Percentiles rank a stretch among this genome's conserved stretches.
Evolutionary conservation across 495 filamentous ascomycete species (phyloP).

Genomic region (Aspergillus baeticus): DNA sequence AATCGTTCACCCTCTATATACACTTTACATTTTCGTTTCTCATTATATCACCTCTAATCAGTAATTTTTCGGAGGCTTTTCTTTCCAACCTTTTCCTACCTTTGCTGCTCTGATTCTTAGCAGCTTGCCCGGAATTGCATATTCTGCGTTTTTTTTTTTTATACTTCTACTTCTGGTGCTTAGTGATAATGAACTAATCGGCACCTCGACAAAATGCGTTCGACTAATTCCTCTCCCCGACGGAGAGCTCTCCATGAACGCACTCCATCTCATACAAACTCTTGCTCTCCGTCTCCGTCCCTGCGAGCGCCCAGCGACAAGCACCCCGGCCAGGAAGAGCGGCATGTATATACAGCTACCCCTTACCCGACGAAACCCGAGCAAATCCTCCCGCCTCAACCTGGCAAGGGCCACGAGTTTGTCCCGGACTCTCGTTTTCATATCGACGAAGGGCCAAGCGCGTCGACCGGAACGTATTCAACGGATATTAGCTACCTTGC

Average conservation of each 20-base stretch:
- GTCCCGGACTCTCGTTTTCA: constrained; percentile 36
- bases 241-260: constrained; percentile 52
- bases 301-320: constrained; percentile 37
- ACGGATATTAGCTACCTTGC: constrained; percentile 28
- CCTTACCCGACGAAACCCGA: constrained; percentile 55
- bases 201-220: constrained; percentile 33
- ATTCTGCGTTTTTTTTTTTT: constrained; percentile 8
- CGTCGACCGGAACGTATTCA: constrained; percentile 23
- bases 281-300: constrained; percentile 35
- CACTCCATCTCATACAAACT: constrained; percentile 51
- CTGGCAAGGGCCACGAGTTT: constrained; percentile 42
- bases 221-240: constrained; percentile 28
- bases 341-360: constrained; percentile 41
- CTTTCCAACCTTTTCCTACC: constrained; percentile 12
- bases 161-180: constrained; percentile 11
- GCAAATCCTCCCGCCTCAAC: constrained; percentile 48
- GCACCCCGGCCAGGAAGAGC: constrained; percentile 33
- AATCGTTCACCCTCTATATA: constrained; percentile 11
- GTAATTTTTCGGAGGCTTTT: constrained; percentile 12
- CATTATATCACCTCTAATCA: constrained; percentile 11
- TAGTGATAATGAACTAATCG: constrained; percentile 36
- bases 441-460: constrained; percentile 22
- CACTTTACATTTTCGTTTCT: constrained; percentile 8
- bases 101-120: constrained; percentile 7
- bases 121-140: constrained; percentile 4